phyloP scores from a whole-genome alignment of 179 eudicot species.

The Amaranthus tricolor region DNA sequence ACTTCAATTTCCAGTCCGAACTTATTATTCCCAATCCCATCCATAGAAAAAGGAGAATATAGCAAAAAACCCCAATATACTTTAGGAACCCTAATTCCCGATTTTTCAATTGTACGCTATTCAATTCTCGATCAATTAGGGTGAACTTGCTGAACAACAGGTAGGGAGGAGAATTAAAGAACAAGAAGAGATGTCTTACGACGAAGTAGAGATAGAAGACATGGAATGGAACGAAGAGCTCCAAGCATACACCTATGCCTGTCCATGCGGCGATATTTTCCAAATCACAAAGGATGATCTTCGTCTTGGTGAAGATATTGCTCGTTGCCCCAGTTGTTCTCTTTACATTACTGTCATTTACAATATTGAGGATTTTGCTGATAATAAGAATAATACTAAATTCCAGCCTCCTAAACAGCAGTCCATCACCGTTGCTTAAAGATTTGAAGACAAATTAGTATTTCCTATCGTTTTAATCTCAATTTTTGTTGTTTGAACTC shows the following conservation, averaged over 20 bases:
- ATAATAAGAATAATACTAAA: slow-evolving; percentile 25
- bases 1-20: no score
- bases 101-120: not conserved
- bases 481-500: not conserved
- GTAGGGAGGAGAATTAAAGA: not conserved
- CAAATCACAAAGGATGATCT: slow-evolving; percentile 82
- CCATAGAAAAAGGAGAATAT: not conserved
- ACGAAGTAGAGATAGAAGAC: slow-evolving; percentile 72
- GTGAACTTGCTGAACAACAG: not conserved
- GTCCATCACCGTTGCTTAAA: slow-evolving; percentile 56
- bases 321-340: slow-evolving; percentile 91
- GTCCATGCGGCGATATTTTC: slow-evolving; percentile 88
- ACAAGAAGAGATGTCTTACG: slow-evolving; percentile 40
- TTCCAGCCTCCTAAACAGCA: slow-evolving; percentile 50
- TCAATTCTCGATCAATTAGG: not conserved
- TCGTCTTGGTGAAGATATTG: slow-evolving; percentile 84
- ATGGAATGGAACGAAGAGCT: slow-evolving; percentile 95
- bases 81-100: not conserved
- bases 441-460: not conserved
- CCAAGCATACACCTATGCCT: slow-evolving; percentile 73
- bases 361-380: slow-evolving; percentile 71
- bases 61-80: not conserved
- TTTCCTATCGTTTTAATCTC: not conserved
- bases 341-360: slow-evolving; percentile 81
- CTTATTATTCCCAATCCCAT: no score